Conservation (phyloP, 2,329 filamentous ascomycete genomes). For the Orbilia quercus region DNA sequence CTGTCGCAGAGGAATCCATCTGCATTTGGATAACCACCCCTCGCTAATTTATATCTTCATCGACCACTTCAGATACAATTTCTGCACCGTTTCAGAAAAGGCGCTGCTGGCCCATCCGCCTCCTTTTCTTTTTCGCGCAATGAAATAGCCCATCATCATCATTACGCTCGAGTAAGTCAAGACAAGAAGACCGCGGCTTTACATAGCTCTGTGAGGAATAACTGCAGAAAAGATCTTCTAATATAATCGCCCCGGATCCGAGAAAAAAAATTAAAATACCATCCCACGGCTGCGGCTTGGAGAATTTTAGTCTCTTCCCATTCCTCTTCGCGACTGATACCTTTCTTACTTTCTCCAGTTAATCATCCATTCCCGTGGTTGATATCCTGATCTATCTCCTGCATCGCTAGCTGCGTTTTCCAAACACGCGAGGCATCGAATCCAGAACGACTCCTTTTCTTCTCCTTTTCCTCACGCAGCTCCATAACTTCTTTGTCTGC, state of each 20-base stretch:
- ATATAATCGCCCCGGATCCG: conserved; percentile 49
- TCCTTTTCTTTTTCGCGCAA: conserved; percentile 40
- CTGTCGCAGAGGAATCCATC: conserved; percentile 18
- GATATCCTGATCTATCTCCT: conserved; percentile 38
- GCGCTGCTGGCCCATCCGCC: conserved; percentile 30
- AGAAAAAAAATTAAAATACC: conserved; percentile 53
- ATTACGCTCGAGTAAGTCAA: conserved; percentile 10
- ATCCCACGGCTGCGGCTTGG: conserved; percentile 53
- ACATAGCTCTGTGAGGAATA: conserved; percentile 37
- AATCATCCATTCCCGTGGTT: conserved; percentile 30
- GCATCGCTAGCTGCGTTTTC: conserved; percentile 50
- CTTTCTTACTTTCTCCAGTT: conserved; percentile 15
- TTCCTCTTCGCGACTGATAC: conserved; percentile 16
- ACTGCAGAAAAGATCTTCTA: conserved; percentile 21
- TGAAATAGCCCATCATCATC: background rate
- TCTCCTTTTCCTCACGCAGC: conserved; percentile 39
- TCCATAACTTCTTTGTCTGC: conserved; percentile 36
- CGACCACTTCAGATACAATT: conserved; percentile 15
- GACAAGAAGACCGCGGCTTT: background rate
- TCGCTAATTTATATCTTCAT: conserved; percentile 55
- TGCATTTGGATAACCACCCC: conserved; percentile 50
- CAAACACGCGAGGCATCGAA: conserved; percentile 50
- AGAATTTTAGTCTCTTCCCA: conserved; percentile 22
- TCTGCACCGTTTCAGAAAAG: conserved; percentile 50
- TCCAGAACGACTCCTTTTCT: conserved; percentile 16